Base-by-base conservation (phyloP, 441 rosid genomes). In the Gossypium davidsonii region DNA sequence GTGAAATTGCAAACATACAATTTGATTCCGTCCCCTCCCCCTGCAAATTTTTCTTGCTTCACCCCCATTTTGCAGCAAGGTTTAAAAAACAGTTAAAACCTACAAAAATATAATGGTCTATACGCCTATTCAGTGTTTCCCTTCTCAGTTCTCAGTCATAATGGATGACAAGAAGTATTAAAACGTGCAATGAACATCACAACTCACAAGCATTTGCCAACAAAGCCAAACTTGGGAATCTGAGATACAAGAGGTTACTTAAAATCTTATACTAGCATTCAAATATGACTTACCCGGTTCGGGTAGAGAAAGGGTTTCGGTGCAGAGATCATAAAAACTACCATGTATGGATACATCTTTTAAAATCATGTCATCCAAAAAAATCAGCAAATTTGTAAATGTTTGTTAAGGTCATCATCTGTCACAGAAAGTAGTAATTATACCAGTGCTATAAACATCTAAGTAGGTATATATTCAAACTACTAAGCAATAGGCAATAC, bases 281-380 rank as follows among this genome's bases (percentile, higher is more conserved):
- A 15, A 15, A 51, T 51, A 51, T 15, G 6, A 51, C 56, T 51
- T 51, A 6, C 17, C 56, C 6, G 3, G 56, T 4, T 34, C 15
- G 56, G 26, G 25, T 55, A 21, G 3, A 18, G 25, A 20, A 14
- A 2, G 23, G 67, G 48, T 34, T 37, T 20, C 59, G 17, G 8
- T 2, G 25, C 23, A 60, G 61, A 63, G 42, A 15, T 18, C 26
- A 10, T 51, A 14, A n/a, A 14, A n/a, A 4, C 65, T 46, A 42
- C 49, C 23, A 31, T 65, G 62, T 74, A 78, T 18, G 31, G 57
- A 37, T 10, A 53, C 72, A 70, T 78, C 44, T 67, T 63, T 28
- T 57, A 78, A 76, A 64, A 49, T 39, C 76, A 17, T 11, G 26
- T n/a, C 14, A 25, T 63, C 61, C 23, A 44, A 14, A 72, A 56